Conservation (phyloP, 257 asterid species). For the Rauvolfia tetraphylla region DNA sequence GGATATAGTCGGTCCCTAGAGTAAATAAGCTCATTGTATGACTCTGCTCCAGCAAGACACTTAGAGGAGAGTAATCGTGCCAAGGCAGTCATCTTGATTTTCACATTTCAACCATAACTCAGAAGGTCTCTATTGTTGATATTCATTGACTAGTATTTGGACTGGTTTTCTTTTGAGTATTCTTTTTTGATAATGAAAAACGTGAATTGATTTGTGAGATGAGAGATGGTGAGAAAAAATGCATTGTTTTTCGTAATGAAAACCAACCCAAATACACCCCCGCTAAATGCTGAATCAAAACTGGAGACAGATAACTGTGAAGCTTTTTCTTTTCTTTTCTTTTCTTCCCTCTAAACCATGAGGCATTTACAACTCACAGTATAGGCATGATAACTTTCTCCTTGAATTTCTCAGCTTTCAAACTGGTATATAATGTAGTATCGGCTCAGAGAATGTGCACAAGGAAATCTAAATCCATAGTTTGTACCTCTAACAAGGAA, state of each 20-base stretch:
- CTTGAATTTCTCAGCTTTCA: background rate
- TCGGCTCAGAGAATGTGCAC: background rate
- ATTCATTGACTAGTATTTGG: background rate
- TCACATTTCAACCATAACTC: background rate
- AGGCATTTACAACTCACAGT: background rate
- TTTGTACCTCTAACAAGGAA: background rate
- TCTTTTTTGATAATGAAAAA: no score
- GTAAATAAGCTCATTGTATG: background rate
- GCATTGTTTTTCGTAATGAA: no score
- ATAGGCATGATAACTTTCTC: background rate
- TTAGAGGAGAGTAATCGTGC: background rate
- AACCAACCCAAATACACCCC: no score
- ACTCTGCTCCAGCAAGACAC: background rate
- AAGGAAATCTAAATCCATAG: background rate
- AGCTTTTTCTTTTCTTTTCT: no score
- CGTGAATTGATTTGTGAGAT: no score
- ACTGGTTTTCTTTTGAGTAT: no score
- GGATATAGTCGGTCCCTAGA: background rate
- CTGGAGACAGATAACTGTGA: background rate
- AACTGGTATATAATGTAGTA: background rate
- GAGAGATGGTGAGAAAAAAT: no score
- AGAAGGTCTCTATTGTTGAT: background rate
- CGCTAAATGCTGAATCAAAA: background rate
- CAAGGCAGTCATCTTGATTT: background rate
- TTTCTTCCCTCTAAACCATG: no score